Conservation (phyloP, 2,329 filamentous ascomycete genomes). For the Ceratocystis eucalypticola region DNA sequence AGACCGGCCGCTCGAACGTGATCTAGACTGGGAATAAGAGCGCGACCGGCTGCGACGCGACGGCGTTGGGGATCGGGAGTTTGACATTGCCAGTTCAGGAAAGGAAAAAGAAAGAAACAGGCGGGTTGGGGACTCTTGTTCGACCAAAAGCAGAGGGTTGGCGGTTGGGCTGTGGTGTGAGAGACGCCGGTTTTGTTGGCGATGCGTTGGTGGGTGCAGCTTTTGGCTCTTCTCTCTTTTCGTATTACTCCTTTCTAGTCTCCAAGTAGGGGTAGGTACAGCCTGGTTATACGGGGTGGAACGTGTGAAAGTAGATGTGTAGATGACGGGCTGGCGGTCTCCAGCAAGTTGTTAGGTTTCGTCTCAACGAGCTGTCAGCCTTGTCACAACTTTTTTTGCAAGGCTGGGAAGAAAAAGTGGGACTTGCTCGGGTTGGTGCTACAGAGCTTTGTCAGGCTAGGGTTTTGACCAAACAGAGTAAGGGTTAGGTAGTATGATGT, state of each 20-base stretch:
- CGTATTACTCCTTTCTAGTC: too few relatives aligned
- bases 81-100: not conserved
- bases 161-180: too few relatives aligned
- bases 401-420: constrained; percentile 5
- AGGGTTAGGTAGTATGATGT: too few relatives aligned
- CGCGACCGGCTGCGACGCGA: constrained; percentile 6
- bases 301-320: too few relatives aligned
- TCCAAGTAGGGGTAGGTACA: too few relatives aligned
- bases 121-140: not conserved
- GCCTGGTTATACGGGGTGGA: too few relatives aligned
- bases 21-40: constrained; percentile 22
- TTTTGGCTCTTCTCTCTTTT: too few relatives aligned
- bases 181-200: too few relatives aligned
- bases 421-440: not conserved
- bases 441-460: not conserved
- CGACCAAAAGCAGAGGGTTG: not conserved
- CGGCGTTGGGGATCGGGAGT: constrained; percentile 11
- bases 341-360: not conserved
- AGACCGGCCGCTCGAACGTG: constrained; percentile 21
- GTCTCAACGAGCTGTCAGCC: not conserved
- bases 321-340: too few relatives aligned
- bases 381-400: constrained; percentile 7
- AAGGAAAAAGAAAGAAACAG: not conserved
- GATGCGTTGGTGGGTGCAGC: too few relatives aligned
- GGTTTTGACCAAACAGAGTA: not conserved